Evolutionary conservation across 23 red algal genomes (phyloP).

Genomic region (Rhodosorus marinus): DNA sequence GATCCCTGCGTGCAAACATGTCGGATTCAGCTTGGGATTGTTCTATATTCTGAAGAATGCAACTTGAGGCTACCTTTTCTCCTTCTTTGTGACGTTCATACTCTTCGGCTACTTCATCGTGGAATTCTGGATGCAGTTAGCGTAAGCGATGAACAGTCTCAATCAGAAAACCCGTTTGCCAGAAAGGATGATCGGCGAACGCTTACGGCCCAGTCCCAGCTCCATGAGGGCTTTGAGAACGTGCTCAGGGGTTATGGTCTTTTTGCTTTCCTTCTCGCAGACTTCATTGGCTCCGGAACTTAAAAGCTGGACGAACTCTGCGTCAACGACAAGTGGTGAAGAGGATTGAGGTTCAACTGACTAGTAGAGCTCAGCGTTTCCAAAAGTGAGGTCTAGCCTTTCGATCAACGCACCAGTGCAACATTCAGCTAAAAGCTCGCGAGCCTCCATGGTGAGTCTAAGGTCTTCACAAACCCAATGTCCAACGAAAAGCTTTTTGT

Average conservation of each 20-base stretch:
- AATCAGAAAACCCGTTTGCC: background rate
- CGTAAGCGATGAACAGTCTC: background rate
- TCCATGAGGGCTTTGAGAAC: constrained; percentile 47
- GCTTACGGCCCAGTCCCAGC: constrained; percentile 48
- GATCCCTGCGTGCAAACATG: too few relatives aligned
- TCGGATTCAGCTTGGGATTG: too few relatives aligned
- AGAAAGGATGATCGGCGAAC: background rate
- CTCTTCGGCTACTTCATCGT: constrained; percentile 6
- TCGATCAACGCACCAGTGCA: constrained; percentile 12
- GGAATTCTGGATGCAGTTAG: background rate
- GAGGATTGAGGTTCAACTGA: background rate
- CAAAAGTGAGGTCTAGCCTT: too few relatives aligned
- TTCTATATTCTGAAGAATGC: too few relatives aligned
- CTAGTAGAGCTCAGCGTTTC: background rate
- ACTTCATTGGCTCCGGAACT: constrained; percentile 78
- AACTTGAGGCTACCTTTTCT: constrained; percentile 10
- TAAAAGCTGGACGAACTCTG: constrained; percentile 78
- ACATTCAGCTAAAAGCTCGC: constrained; percentile 53
- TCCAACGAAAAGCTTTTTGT: background rate
- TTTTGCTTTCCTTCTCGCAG: constrained; percentile 70
- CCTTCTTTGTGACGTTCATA: constrained; percentile 1
- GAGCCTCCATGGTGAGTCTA: constrained; percentile 33
- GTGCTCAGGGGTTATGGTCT: constrained; percentile 80
- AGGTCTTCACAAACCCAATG: constrained; percentile 10
- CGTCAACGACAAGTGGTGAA: background rate